A percentile compares a stretch with the other conserved stretches of the same genome.
Evolutionary conservation across 495 filamentous ascomycete genomes (phyloP).

Genomic region (Viridothelium virens): DNA sequence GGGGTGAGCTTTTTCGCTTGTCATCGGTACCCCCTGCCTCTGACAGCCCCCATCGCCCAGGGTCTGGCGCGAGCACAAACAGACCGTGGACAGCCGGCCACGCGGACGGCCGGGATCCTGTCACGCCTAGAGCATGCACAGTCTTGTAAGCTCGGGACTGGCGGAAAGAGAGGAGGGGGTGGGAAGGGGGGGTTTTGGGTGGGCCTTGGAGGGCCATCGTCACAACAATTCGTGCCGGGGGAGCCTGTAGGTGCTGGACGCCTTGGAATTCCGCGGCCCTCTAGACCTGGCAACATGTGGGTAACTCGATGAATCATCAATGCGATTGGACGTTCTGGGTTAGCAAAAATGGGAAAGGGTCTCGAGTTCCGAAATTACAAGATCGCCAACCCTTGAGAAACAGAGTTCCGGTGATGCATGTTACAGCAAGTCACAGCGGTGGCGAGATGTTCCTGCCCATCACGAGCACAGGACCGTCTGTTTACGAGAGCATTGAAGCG

Average conservation of each 20-base stretch:
- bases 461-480: neutral
- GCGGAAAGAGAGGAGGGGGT: too few species aligned
- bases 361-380: neutral
- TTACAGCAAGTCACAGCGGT: constrained; percentile 2
- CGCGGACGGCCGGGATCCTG: neutral
- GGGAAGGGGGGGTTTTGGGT: too few species aligned
- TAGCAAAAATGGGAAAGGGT: neutral
- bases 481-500: neutral
- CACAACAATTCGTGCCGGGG: too few species aligned
- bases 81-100: neutral
- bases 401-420: neutral
- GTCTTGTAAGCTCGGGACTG: too few species aligned
- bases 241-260: too few species aligned
- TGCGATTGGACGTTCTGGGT: too few species aligned
- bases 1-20: neutral
- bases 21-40: too few species aligned
- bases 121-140: neutral
- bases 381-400: neutral
- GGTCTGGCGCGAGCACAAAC: neutral
- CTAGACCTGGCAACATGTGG: too few species aligned
- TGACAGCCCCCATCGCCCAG: neutral
- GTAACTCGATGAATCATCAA: too few species aligned
- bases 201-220: too few species aligned
- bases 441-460: neutral
- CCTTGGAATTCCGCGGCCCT: too few species aligned